Evolutionary conservation across 164 flowering plant species (phyloP).

Genomic region (Annona squamosa): DNA sequence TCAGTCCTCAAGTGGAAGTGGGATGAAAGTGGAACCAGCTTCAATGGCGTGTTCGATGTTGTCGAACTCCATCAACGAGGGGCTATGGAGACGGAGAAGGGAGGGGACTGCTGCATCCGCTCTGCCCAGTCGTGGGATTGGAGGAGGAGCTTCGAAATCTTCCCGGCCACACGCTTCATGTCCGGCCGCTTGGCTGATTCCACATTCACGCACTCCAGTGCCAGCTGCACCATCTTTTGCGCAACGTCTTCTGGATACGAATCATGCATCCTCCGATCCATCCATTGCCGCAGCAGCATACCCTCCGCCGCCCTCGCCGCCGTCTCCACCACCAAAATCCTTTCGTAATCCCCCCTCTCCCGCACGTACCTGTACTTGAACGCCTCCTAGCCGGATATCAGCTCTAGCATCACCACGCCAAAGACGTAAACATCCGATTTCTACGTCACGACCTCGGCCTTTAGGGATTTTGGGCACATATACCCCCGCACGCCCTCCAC

Average conservation of each 20-base stretch:
- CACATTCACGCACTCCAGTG: constrained; percentile 58
- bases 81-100: constrained; percentile 42
- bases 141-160: constrained; percentile 53
- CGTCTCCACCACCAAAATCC: constrained; percentile 44
- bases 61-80: constrained; percentile 33
- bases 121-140: constrained; percentile 54
- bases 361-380: constrained; percentile 41
- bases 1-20: no score
- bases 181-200: constrained; percentile 58
- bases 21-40: no score
- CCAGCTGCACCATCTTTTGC: constrained; percentile 46
- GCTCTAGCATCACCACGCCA: constrained; percentile 69
- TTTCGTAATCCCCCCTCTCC: constrained; percentile 23
- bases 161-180: constrained; percentile 49
- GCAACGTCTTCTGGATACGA: constrained; percentile 70
- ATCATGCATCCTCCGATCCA: constrained; percentile 55
- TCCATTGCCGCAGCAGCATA: constrained; percentile 58
- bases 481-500: constrained; percentile 59
- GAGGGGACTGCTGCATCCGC: constrained; percentile 29
- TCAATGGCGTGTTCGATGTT: background rate
- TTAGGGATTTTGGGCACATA: constrained; percentile 71
- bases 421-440: constrained; percentile 71
- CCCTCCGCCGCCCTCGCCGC: constrained; percentile 35
- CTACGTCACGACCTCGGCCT: constrained; percentile 45
- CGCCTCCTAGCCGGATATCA: constrained; percentile 64